phyloP scores from a whole-genome alignment of 148 eudicot species.

The Heliosperma pusillum region DNA sequence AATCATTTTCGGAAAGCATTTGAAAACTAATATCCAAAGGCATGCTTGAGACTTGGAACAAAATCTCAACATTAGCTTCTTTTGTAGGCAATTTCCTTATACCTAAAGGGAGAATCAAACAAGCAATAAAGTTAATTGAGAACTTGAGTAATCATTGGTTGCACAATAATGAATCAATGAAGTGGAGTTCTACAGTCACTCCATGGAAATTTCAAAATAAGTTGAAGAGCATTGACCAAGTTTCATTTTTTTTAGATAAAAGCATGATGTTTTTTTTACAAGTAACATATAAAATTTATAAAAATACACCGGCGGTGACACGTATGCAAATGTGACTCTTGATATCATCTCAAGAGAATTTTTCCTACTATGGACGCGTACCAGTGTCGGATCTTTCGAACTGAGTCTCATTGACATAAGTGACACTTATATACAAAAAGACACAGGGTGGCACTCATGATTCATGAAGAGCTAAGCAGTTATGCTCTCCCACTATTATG shows the following conservation, averaged over 20 bases:
- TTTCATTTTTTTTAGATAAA: not conserved
- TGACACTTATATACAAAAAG: too few species aligned
- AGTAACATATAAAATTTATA: too few species aligned
- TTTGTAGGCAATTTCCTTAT: constrained; percentile 4
- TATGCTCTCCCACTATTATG: too few species aligned
- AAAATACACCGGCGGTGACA: too few species aligned
- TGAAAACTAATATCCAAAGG: constrained; percentile 25
- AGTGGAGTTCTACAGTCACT: not conserved
- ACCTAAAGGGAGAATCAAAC: constrained; percentile 14
- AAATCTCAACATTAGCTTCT: constrained; percentile 9
- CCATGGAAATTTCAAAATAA: not conserved
- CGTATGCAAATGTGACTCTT: too few species aligned
- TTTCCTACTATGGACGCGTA: too few species aligned
- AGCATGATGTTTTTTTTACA: constrained; percentile 1
- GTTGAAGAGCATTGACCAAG: not conserved
- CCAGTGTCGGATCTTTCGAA: too few species aligned
- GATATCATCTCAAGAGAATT: too few species aligned
- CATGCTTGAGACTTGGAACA: constrained; percentile 30
- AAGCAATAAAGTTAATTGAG: not conserved
- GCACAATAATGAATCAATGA: constrained; percentile 3
- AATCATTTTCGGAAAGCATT: constrained; percentile 32
- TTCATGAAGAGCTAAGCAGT: too few species aligned
- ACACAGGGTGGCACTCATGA: too few species aligned
- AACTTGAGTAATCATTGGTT: not conserved
- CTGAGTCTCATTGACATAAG: too few species aligned